These are phyloP conservation scores for Annulohypoxylon nitens DNA, from an alignment of 495 filamentous ascomycete genomes.

Conservation along the genomic window DNA sequence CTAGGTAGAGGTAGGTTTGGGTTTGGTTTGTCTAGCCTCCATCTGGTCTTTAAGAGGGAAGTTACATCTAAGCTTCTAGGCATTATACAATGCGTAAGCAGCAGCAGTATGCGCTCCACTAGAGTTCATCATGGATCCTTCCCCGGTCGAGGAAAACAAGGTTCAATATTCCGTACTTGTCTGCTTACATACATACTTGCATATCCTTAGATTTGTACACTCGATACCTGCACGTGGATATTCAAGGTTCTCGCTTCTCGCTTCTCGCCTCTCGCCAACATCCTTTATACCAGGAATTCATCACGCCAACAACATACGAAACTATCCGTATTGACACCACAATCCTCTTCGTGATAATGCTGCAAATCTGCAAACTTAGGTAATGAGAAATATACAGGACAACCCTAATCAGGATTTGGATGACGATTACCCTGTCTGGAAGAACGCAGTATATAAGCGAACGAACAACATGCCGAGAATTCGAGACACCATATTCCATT, in stretches of 20 bases:
- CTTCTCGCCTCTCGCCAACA: slow-evolving; percentile 8
- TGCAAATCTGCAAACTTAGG: neutral
- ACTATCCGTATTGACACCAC: neutral
- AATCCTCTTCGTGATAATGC: neutral
- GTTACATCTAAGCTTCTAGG: slow-evolving; percentile 10
- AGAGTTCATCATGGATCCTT: slow-evolving; percentile 21
- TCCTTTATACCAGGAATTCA: neutral
- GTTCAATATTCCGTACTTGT: slow-evolving; percentile 6
- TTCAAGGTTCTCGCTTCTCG: slow-evolving; percentile 4
- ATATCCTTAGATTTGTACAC: slow-evolving; percentile 14
- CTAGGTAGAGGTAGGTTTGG: too few species aligned
- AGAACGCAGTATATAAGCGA: neutral
- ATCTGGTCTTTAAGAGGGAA: neutral
- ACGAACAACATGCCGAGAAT: neutral
- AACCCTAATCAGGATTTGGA: neutral
- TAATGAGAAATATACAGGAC: neutral
- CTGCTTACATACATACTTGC: slow-evolving; percentile 8
- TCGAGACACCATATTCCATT: neutral
- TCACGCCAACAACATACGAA: neutral
- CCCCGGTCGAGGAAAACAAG: slow-evolving; percentile 28
- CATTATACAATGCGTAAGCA: slow-evolving; percentile 9
- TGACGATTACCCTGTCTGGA: neutral
- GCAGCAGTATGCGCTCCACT: slow-evolving; percentile 8
- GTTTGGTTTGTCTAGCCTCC: too few species aligned
- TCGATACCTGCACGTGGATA: slow-evolving; percentile 6